Percentiles rank a stretch among this genome's conserved stretches.
Conservation (phyloP, 768 basidiomycete species). For the Lactarius indigo region DNA sequence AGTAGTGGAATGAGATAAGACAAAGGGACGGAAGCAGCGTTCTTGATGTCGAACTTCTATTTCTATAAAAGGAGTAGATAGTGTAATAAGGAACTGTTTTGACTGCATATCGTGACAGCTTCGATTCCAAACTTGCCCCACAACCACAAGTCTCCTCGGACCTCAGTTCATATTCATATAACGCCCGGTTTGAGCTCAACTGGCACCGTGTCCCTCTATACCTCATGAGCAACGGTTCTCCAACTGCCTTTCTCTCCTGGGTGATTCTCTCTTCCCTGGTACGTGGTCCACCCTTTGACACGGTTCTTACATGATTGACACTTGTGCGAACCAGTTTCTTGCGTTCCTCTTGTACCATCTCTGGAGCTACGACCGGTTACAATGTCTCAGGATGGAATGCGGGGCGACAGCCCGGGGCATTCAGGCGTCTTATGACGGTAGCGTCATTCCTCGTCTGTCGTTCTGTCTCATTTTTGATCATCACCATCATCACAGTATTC, state of each 20-base stretch:
- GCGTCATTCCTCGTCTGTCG: background rate
- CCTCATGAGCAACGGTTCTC: slow-evolving; percentile 68
- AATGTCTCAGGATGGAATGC: slow-evolving; percentile 71
- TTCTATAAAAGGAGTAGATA: background rate
- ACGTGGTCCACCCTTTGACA: slow-evolving; percentile 3
- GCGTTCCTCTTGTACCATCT: slow-evolving; percentile 67
- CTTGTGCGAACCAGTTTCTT: slow-evolving; percentile 48
- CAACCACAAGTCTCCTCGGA: background rate
- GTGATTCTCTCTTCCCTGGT: slow-evolving; percentile 45
- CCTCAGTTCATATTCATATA: background rate
- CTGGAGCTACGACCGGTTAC: slow-evolving; percentile 77
- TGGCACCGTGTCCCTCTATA: background rate
- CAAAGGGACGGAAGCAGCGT: background rate
- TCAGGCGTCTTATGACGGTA: slow-evolving; percentile 89
- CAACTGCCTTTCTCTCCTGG: slow-evolving; percentile 75
- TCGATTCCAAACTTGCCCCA: background rate
- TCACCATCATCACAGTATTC: slow-evolving; percentile 58
- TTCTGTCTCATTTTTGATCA: background rate
- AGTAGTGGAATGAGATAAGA: too few species aligned
- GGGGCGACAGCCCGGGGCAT: slow-evolving; percentile 76
- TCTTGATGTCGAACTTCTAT: background rate
- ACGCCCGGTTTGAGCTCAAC: background rate
- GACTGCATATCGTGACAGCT: background rate
- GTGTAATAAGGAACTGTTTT: background rate
- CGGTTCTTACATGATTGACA: background rate